These are phyloP conservation scores for Pterocarpus macrocarpus DNA, from an alignment of 306 rosid species.

Conservation along the genomic window DNA sequence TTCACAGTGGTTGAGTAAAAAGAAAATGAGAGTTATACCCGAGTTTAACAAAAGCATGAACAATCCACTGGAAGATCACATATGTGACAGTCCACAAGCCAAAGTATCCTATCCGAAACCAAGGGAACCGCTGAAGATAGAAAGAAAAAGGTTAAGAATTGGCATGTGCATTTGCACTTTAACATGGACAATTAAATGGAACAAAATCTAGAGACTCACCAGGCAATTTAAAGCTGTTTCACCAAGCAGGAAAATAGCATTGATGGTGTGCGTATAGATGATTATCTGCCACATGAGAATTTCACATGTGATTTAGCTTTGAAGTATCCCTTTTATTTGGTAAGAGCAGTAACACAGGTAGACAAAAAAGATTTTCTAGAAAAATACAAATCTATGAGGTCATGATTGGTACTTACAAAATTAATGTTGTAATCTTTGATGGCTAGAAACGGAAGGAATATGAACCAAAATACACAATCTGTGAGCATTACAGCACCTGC, in stretches of 20 bases:
- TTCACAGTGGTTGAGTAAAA: slow-evolving; percentile 20
- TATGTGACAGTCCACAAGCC: slow-evolving; percentile 84
- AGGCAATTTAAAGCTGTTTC: slow-evolving; percentile 86
- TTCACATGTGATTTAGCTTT: slow-evolving; percentile 9
- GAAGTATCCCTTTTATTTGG: slow-evolving; percentile 6
- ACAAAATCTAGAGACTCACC: slow-evolving; percentile 60
- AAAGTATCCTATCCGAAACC: slow-evolving; percentile 97
- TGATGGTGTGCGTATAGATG: slow-evolving; percentile 83
- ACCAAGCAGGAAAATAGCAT: slow-evolving; percentile 89
- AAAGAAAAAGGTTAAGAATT: slow-evolving; percentile 34
- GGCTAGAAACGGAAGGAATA: slow-evolving; percentile 83
- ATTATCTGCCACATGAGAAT: slow-evolving; percentile 64
- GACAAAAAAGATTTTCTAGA: background rate
- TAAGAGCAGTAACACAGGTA: background rate
- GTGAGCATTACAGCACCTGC: slow-evolving; percentile 96
- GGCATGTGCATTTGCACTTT: background rate
- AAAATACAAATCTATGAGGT: slow-evolving; percentile 2
- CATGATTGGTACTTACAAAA: slow-evolving; percentile 68
- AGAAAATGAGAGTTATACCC: slow-evolving; percentile 58
- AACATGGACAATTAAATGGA: slow-evolving; percentile 21
- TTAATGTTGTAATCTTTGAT: slow-evolving; percentile 80
- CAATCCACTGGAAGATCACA: slow-evolving; percentile 86
- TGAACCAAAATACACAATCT: slow-evolving; percentile 93
- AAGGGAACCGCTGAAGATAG: slow-evolving; percentile 78
- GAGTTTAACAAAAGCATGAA: slow-evolving; percentile 77